These are phyloP conservation scores for Vaccinium myrtillus DNA, from an alignment of 148 eudicot species.

Conservation along the genomic window DNA sequence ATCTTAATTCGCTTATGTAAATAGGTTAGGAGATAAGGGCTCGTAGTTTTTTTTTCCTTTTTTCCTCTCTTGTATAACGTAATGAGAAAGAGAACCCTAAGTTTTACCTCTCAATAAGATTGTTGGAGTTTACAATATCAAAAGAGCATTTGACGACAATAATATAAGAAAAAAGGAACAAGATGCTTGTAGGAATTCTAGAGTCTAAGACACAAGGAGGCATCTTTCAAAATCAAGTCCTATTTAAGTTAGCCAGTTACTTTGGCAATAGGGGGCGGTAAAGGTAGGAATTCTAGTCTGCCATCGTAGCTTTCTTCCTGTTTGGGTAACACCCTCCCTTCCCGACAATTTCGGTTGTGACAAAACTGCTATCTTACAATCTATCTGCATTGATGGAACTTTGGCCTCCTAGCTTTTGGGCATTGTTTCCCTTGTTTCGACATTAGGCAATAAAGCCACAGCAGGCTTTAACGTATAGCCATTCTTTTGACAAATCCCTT, in stretches of 20 bases:
- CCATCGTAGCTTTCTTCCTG: background rate
- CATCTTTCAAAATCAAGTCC: background rate
- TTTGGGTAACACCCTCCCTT: constrained; percentile 1
- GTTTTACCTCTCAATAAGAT: too few relatives aligned
- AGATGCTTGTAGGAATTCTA: background rate
- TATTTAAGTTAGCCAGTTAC: background rate
- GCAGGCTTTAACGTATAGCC: background rate
- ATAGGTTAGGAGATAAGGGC: too few relatives aligned
- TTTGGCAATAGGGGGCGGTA: background rate
- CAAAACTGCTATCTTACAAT: too few relatives aligned
- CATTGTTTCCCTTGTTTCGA: background rate
- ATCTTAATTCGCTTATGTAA: too few relatives aligned
- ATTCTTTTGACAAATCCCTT: background rate
- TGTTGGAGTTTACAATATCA: background rate
- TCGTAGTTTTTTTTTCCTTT: too few relatives aligned
- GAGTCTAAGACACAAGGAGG: background rate
- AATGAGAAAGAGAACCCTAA: too few relatives aligned
- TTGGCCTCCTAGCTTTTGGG: background rate
- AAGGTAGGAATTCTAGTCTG: background rate
- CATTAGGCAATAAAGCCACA: background rate
- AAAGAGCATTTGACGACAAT: background rate
- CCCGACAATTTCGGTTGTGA: background rate
- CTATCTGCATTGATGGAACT: background rate
- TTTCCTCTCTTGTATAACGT: too few relatives aligned
- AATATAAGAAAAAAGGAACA: background rate